phyloP scores from a whole-genome alignment of 495 filamentous ascomycete species.

The Daldinia bambusicola region DNA sequence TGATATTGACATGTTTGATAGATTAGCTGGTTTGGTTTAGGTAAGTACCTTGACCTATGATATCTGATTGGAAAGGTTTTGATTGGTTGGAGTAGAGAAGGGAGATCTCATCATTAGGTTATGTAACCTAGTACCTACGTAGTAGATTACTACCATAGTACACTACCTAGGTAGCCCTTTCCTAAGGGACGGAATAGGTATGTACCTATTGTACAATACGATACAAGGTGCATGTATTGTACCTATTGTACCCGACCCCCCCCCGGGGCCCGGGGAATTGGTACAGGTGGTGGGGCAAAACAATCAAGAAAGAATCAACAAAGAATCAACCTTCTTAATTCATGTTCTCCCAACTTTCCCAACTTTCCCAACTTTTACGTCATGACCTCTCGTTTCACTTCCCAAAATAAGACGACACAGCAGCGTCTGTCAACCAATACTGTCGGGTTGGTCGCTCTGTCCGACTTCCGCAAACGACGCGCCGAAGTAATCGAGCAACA shows the following conservation, averaged over 20 bases:
- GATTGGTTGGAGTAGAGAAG: too few relatives aligned
- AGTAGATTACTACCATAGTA: too few relatives aligned
- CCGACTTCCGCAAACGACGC: slow-evolving; percentile 96
- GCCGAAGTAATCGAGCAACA: slow-evolving; percentile 94
- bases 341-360: neutral
- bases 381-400: slow-evolving; percentile 72
- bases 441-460: slow-evolving; percentile 89
- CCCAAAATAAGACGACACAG: slow-evolving; percentile 82
- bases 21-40: too few relatives aligned
- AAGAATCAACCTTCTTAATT: neutral
- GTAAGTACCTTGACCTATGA: too few relatives aligned
- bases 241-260: neutral
- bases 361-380: slow-evolving; percentile 6
- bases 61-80: too few relatives aligned
- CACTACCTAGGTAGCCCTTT: too few relatives aligned
- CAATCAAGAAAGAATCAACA: neutral
- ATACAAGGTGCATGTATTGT: too few relatives aligned
- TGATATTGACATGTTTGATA: too few relatives aligned
- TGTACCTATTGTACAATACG: too few relatives aligned
- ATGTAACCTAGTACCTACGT: too few relatives aligned
- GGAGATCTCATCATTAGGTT: too few relatives aligned
- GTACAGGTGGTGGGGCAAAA: neutral
- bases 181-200: too few relatives aligned
- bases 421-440: slow-evolving; percentile 93
- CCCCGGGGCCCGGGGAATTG: neutral